Percentiles rank a stretch among this genome's conserved stretches.
Conservation (phyloP, 768 basidiomycete genomes). For the Imleria badia region DNA sequence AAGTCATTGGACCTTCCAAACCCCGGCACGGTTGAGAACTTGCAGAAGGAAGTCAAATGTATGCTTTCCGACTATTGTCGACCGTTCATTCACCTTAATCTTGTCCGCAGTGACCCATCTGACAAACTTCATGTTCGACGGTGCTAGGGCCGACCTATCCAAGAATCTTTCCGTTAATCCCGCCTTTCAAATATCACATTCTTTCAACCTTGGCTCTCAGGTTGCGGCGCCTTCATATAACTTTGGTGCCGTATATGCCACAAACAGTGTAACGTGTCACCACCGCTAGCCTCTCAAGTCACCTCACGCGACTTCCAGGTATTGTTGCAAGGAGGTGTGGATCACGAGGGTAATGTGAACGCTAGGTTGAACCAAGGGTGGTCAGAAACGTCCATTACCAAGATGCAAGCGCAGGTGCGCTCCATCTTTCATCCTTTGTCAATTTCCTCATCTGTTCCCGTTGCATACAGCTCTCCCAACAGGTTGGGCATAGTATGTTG, state of each 20-base stretch:
- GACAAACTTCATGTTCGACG: conserved; percentile 96
- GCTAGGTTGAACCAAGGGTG: conserved; percentile 90
- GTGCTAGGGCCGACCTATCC: conserved; percentile 92
- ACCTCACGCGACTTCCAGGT: conserved; percentile 48
- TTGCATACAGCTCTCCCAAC: conserved; percentile 62
- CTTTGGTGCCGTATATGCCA: conserved; percentile 92
- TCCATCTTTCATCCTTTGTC: background rate
- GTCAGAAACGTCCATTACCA: conserved; percentile 74
- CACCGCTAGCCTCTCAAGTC: conserved; percentile 16
- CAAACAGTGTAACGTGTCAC: conserved; percentile 55
- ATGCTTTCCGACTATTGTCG: conserved; percentile 23
- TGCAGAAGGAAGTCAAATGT: conserved; percentile 94
- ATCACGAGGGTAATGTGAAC: conserved; percentile 89
- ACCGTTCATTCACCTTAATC: background rate
- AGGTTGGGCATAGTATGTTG: conserved; percentile 84
- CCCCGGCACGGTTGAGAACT: conserved; percentile 91
- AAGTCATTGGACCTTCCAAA: conserved; percentile 78
- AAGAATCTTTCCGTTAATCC: conserved; percentile 92
- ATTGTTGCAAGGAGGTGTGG: conserved; percentile 91
- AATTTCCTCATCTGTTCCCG: conserved; percentile 7
- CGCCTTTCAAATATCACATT: conserved; percentile 98
- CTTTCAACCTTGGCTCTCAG: conserved; percentile 88
- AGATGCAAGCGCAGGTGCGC: conserved; percentile 83
- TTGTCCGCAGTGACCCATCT: conserved; percentile 72
- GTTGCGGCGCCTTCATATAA: conserved; percentile 86